Evolutionary conservation across 371 early-diverging fungal species (phyloP).

Genomic region (Mortierella sp.): DNA sequence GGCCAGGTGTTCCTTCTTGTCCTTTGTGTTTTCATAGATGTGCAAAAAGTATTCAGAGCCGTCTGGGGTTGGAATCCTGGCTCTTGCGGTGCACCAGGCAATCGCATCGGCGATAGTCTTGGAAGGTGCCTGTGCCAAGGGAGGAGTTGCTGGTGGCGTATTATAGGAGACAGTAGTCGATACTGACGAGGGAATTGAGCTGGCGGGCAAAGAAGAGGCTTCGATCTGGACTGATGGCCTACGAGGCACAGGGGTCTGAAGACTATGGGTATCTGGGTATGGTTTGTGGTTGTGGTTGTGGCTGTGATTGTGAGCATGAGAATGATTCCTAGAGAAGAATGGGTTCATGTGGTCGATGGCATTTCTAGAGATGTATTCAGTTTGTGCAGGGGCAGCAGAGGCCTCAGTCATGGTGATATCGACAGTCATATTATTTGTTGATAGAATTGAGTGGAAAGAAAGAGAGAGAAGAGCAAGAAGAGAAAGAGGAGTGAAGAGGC

Average conservation of each 20-base stretch:
- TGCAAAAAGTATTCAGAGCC: conserved; percentile 89
- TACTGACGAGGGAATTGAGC: not conserved
- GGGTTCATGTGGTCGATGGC: conserved; percentile 54
- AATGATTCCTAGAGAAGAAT: conserved; percentile 42
- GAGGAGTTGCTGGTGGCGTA: conserved; percentile 50
- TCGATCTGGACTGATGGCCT: conserved; percentile 32
- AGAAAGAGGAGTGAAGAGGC: not conserved
- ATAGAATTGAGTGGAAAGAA: not conserved
- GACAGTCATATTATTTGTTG: conserved; percentile 27
- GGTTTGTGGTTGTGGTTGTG: conserved; percentile 6
- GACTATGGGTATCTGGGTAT: conserved; percentile 7
- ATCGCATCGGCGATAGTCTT: conserved; percentile 23
- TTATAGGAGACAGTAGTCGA: conserved; percentile 22
- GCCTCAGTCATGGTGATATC: conserved; percentile 46
- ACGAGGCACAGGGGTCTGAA: conserved; percentile 47
- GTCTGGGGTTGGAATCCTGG: conserved; percentile 88
- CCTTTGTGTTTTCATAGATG: conserved; percentile 87
- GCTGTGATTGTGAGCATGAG: conserved; percentile 16
- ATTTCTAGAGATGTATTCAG: conserved; percentile 38
- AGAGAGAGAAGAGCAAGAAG: not conserved
- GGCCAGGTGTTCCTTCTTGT: conserved; percentile 93
- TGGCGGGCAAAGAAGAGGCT: not conserved
- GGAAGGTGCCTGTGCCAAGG: conserved; percentile 9
- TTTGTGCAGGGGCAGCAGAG: conserved; percentile 9
- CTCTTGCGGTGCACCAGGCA: conserved; percentile 63